These are phyloP conservation scores for Lasiosphaeria ovina DNA, from an alignment of 495 filamentous ascomycete species.

Conservation along the genomic window DNA sequence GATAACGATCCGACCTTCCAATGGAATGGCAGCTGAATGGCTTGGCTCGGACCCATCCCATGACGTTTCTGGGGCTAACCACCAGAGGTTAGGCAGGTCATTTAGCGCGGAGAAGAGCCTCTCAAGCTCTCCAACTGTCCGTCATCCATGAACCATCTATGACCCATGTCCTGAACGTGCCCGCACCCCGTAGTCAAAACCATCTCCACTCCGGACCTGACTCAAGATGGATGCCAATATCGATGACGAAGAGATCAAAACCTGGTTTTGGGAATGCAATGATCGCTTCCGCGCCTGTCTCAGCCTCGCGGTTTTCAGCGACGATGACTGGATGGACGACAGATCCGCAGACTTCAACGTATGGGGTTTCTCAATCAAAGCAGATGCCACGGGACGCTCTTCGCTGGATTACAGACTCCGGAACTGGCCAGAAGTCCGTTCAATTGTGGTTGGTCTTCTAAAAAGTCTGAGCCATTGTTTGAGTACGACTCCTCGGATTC, in stretches of 20 bases:
- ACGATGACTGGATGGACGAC: constrained; percentile 2
- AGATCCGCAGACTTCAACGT: constrained; percentile 3
- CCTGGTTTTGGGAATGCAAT: neutral
- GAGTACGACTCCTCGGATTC: neutral
- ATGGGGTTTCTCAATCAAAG: constrained; percentile 1
- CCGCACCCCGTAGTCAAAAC: no score
- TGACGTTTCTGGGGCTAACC: no score
- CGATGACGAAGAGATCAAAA: neutral
- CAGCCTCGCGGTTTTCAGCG: neutral
- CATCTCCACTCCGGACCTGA: neutral
- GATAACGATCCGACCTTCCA: no score
- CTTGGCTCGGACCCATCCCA: no score
- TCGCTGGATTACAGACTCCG: constrained; percentile 2
- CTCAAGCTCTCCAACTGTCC: no score
- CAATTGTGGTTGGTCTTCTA: neutral
- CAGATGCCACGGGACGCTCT: neutral
- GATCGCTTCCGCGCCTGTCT: neutral
- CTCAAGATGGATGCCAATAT: neutral
- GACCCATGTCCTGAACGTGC: no score
- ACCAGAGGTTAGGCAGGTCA: no score
- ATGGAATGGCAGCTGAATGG: no score
- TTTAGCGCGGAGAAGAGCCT: no score
- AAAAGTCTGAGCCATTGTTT: neutral
- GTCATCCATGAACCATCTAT: no score
- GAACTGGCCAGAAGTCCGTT: constrained; percentile 1